phyloP scores from a whole-genome alignment of 208 protist genomes.

The Phytomonas francai region DNA sequence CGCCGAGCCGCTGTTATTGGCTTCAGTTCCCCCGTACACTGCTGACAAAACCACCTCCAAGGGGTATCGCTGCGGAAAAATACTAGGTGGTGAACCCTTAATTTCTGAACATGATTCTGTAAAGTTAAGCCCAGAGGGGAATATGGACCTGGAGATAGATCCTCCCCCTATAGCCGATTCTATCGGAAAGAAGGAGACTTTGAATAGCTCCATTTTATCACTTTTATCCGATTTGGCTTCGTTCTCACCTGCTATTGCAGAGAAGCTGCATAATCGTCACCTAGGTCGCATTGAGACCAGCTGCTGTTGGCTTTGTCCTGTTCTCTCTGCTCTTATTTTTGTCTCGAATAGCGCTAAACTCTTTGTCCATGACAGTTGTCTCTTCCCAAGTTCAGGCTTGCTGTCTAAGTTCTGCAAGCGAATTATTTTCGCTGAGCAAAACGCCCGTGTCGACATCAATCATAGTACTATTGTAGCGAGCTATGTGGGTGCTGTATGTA shows the following conservation, averaged over 20 bases:
- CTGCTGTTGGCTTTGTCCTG: not conserved
- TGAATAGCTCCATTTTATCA: not conserved
- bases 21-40: not conserved
- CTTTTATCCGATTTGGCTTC: not conserved
- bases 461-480: conserved; percentile 44
- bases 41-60: not conserved
- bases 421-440: conserved; percentile 62
- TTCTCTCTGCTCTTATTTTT: conserved; percentile 26
- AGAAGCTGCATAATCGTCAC: not conserved
- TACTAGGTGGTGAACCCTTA: not conserved
- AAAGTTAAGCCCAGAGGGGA: not conserved
- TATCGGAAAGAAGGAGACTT: not conserved
- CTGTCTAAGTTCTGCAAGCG: conserved; percentile 18
- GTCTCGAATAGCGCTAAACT: conserved; percentile 60
- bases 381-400: not conserved
- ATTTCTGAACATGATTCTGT: not conserved
- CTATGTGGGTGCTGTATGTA: conserved; percentile 35
- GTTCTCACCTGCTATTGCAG: not conserved
- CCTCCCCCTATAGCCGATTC: not conserved
- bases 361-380: conserved; percentile 1
- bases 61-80: not conserved
- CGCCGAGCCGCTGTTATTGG: not conserved
- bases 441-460: conserved; percentile 47
- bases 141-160: not conserved
- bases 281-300: not conserved